A percentile compares a stretch with the other conserved stretches of the same genome.
Evolutionary conservation across 2,329 filamentous ascomycete species (phyloP).

Genomic region (Thielaviopsis musarum): DNA sequence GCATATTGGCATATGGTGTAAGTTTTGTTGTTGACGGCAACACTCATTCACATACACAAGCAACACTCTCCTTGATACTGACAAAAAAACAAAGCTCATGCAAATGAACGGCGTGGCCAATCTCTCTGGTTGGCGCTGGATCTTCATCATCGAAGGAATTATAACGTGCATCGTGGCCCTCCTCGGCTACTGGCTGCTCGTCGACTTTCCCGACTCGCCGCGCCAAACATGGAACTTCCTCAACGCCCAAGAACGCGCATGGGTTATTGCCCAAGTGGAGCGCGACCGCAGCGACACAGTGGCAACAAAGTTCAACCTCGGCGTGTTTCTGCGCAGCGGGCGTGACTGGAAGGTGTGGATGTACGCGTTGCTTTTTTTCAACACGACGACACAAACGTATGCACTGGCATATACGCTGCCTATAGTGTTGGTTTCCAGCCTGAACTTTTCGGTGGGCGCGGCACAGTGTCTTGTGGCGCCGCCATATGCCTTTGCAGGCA

Average conservation of each 20-base stretch:
- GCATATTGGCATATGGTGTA: slow-evolving; percentile 53
- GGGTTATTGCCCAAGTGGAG: slow-evolving; percentile 36
- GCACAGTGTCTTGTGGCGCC: slow-evolving; percentile 58
- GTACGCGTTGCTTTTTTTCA: slow-evolving; percentile 44
- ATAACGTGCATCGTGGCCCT: slow-evolving; percentile 37
- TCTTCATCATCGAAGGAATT: slow-evolving; percentile 39
- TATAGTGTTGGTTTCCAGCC: slow-evolving; percentile 46
- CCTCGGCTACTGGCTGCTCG: slow-evolving; percentile 37
- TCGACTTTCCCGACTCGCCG: slow-evolving; percentile 46
- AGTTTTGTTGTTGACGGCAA: too few relatives aligned
- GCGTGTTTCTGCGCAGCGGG: slow-evolving; percentile 29
- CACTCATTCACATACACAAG: too few relatives aligned
- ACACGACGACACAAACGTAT: slow-evolving; percentile 56
- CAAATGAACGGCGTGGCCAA: slow-evolving; percentile 40
- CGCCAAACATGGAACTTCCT: slow-evolving; percentile 37
- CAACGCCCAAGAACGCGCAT: slow-evolving; percentile 30
- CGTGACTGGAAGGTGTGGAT: slow-evolving; percentile 43
- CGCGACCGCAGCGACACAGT: slow-evolving; percentile 40
- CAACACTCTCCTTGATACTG: too few relatives aligned
- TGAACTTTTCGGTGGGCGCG: slow-evolving; percentile 46
- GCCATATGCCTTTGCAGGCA: slow-evolving; percentile 47
- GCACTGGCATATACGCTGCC: slow-evolving; percentile 66
- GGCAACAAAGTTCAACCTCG: slow-evolving; percentile 33
- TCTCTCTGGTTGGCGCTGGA: slow-evolving; percentile 49
- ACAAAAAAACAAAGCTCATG: slow-evolving; percentile 30